phyloP scores from a whole-genome alignment of 106 monocot genomes.

The Dactylorhiza incarnata region DNA sequence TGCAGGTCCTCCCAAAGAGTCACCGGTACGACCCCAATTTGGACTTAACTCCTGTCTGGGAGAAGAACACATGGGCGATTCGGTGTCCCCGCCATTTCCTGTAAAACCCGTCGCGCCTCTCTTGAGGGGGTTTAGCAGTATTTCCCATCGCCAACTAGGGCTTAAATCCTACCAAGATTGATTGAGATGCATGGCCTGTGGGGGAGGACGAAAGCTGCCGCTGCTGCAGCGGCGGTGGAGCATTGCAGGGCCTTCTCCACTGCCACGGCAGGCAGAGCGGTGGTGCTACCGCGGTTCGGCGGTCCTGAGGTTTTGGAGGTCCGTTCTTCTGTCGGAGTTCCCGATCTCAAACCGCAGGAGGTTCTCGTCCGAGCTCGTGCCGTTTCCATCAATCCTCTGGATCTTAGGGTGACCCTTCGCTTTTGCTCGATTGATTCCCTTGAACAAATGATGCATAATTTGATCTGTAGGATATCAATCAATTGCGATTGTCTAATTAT shows the following conservation, averaged over 20 bases:
- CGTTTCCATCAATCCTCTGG: constrained; percentile 82
- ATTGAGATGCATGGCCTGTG: background rate
- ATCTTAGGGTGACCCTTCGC: constrained; percentile 47
- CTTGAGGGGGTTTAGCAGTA: background rate
- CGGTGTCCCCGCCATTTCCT: background rate
- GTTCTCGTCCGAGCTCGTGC: constrained; percentile 93
- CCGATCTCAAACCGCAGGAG: constrained; percentile 82
- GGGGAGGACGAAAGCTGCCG: background rate
- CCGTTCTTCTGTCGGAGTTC: constrained; percentile 39
- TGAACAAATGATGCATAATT: background rate
- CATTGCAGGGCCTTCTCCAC: constrained; percentile 15
- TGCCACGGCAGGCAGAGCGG: constrained; percentile 44
- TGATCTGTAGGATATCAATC: background rate
- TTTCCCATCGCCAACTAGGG: background rate
- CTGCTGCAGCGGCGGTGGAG: background rate
- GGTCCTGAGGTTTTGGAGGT: constrained; percentile 83
- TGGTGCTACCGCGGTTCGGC: constrained; percentile 80
- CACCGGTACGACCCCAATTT: background rate
- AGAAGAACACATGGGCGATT: background rate
- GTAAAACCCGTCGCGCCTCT: background rate
- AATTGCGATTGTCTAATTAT: background rate
- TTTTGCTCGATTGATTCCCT: background rate
- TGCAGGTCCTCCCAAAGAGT: background rate
- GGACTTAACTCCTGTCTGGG: background rate
- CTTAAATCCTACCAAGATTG: background rate